Conservation (phyloP, 805 yeast species). For the Metschnikowia gelsemii region DNA sequence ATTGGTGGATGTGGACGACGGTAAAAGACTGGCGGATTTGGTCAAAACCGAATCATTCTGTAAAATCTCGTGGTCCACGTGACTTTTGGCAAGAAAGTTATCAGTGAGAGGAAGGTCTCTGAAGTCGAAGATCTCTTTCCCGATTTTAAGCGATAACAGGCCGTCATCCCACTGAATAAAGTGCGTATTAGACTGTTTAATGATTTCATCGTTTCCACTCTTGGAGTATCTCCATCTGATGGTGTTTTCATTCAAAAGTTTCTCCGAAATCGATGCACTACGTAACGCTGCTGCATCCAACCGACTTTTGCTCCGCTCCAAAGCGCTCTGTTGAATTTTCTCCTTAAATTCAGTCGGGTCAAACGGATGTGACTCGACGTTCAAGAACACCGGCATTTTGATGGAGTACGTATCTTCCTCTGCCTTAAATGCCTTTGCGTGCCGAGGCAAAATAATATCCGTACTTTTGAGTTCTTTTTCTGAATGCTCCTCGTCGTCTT, state of each 20-base stretch:
- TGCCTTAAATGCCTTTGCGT: slow-evolving; percentile 39
- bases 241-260: slow-evolving; percentile 75
- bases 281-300: slow-evolving; percentile 47
- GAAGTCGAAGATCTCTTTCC: slow-evolving; percentile 83
- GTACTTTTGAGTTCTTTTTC: slow-evolving; percentile 36
- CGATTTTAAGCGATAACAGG: slow-evolving; percentile 76
- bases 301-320: slow-evolving; percentile 26
- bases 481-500: slow-evolving; percentile 35
- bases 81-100: slow-evolving; percentile 67
- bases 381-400: slow-evolving; percentile 79
- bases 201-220: slow-evolving; percentile 66
- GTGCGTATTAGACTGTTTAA: slow-evolving; percentile 85
- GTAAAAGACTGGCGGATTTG: slow-evolving; percentile 72
- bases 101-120: slow-evolving; percentile 63
- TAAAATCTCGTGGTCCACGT: slow-evolving; percentile 68
- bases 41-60: slow-evolving; percentile 65
- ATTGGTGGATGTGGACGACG: slow-evolving; percentile 84
- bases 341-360: slow-evolving; percentile 69
- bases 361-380: slow-evolving; percentile 83
- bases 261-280: slow-evolving; percentile 52
- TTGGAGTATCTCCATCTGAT: slow-evolving; percentile 92
- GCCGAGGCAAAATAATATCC: slow-evolving; percentile 47
- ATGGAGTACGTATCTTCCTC: slow-evolving; percentile 46
- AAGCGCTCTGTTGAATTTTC: slow-evolving; percentile 38
- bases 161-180: slow-evolving; percentile 96